phyloP scores from a whole-genome alignment of 1,139 yeast species.

The Debaryomycetaceae sp. region DNA sequence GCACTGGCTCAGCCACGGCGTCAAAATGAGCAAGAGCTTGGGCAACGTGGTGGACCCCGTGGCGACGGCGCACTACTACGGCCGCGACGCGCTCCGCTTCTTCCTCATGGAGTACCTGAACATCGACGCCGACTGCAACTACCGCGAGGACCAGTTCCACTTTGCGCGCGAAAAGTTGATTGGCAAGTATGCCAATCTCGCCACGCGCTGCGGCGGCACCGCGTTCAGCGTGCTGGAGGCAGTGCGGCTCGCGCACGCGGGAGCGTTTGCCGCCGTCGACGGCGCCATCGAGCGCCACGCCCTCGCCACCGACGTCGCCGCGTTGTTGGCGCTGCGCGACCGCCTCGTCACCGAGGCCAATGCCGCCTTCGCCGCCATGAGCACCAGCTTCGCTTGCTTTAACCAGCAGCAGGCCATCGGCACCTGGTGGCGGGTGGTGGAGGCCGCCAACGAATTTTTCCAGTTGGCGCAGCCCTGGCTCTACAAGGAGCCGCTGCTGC shows the following conservation, averaged over 20 bases:
- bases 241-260: constrained; percentile 12
- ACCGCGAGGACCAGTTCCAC: constrained; percentile 54
- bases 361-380: constrained; percentile 27
- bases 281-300: constrained; percentile 13
- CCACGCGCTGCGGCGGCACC: constrained; percentile 68
- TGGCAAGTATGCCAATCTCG: constrained; percentile 79
- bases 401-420: constrained; percentile 59
- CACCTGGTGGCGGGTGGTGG: constrained; percentile 59
- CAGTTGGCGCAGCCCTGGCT: constrained; percentile 62
- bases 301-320: constrained; percentile 14
- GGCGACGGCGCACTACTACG: constrained; percentile 54
- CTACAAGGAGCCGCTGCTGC: constrained; percentile 26
- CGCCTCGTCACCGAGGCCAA: constrained; percentile 19
- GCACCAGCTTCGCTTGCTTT: constrained; percentile 38
- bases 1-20: constrained; percentile 89
- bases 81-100: constrained; percentile 70
- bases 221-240: constrained; percentile 60
- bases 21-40: constrained; percentile 87
- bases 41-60: constrained; percentile 97
- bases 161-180: constrained; percentile 62
- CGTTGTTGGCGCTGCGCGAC: constrained; percentile 15
- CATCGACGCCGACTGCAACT: constrained; percentile 75
- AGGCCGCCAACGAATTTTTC: constrained; percentile 60
- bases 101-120: constrained; percentile 75
- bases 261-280: constrained; percentile 18